Base-by-base conservation (phyloP, 768 basidiomycete species). In the Hemileccinum impolitum region DNA sequence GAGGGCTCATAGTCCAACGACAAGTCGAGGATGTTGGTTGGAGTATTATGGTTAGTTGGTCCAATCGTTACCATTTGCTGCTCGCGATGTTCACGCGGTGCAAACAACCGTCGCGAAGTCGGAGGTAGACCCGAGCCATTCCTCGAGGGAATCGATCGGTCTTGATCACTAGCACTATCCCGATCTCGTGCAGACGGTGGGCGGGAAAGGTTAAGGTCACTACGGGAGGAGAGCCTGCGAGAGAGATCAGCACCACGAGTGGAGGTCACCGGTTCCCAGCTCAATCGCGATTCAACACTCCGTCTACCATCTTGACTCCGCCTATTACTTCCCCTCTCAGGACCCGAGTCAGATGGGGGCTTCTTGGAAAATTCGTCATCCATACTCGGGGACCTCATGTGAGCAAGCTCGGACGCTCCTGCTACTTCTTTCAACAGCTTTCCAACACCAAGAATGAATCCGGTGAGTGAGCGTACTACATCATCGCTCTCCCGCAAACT, bases 401-500 rank as follows among this genome's bases (percentile, higher is more conserved):
- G 70, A 18, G 67, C 70, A 11, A 64, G 60, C 47, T 64, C 59
- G 38, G 67, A 37, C 43, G 67, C 48, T 15, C 61, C 65, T 21
- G 64, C 67, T 19, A 75, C 64, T 45, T 90, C 89, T 51, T 81
- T 75, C 50, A 90, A 63, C 11, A 85, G 73, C 63, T 79, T 80
- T 28, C 90, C 88, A 6, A 86, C 74, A 28, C 85, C 84, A n/a
- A 91, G 69, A 55, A 92, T 66, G 50, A 92, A 80, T 36, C 81
- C 83, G 8, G 90, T 92, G 63, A 88, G 71, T 7, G 80, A 82
- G 47, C 90, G 72, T 4, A 91, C 84, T 39, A 90, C 71, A 62
- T 92, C 90, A 62, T 92, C 90, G 52, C 85, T 85, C 47, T 81
- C 76, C 58, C 84, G 73, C 55, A 87, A 54, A 44, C 80, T 77